Evolutionary conservation across 371 early-diverging fungal genomes (phyloP).

Genomic region (Caulochytrium protostelioides): DNA sequence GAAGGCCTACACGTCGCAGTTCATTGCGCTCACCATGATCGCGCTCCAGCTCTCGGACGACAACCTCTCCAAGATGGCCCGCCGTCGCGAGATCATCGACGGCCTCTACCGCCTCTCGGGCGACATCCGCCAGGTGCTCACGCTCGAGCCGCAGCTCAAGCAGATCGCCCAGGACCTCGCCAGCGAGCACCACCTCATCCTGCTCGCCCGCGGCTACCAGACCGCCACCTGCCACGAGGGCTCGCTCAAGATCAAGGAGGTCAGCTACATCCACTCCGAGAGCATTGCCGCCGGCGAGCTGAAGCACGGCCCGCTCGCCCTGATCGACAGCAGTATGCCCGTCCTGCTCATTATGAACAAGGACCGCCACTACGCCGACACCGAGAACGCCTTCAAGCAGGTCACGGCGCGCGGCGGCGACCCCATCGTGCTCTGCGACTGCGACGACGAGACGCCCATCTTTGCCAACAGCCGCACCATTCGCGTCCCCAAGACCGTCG

Average conservation of each 20-base stretch:
- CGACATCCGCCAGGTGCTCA: conserved; percentile 78
- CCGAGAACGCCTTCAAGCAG: conserved; percentile 38
- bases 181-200: conserved; percentile 66
- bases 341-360: conserved; percentile 68
- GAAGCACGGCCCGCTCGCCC: conserved; percentile 99
- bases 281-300: conserved; percentile 98
- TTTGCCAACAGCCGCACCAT: conserved; percentile 15
- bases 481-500: conserved; percentile 35
- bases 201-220: conserved; percentile 97
- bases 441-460: conserved; percentile 13
- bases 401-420: conserved; percentile 35
- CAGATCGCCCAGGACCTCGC: conserved; percentile 33
- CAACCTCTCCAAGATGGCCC: conserved; percentile 54
- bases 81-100: conserved; percentile 89
- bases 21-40: conserved; percentile 92
- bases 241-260: conserved; percentile 96
- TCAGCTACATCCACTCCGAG: conserved; percentile 92
- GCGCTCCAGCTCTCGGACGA: conserved; percentile 91
- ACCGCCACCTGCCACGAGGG: conserved; percentile 95
- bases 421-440: conserved; percentile 35
- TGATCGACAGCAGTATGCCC: conserved; percentile 91
- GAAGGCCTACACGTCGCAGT: conserved; percentile 99
- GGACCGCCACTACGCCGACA: conserved; percentile 31
- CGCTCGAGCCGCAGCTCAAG: conserved; percentile 58
- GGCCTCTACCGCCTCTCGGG: conserved; percentile 71